These are phyloP conservation scores for Parascedosporium putredinis DNA, from an alignment of 2,329 filamentous ascomycete species.

Conservation along the genomic window DNA sequence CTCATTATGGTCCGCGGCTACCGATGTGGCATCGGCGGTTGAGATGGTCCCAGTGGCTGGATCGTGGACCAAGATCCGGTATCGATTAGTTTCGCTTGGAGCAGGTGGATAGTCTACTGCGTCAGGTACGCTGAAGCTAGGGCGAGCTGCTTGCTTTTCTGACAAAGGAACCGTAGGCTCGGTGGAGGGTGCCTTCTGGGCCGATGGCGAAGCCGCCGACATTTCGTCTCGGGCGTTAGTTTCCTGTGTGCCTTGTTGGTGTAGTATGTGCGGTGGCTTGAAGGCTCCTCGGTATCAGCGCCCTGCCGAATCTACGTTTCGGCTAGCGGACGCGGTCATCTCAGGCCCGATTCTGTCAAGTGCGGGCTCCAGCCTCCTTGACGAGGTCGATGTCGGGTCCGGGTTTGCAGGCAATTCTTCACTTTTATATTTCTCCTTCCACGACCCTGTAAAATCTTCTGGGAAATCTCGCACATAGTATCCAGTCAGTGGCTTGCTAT, in stretches of 20 bases:
- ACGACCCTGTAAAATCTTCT: constrained; percentile 1
- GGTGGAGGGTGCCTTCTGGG: background rate
- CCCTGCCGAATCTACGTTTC: too few species aligned
- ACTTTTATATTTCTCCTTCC: background rate
- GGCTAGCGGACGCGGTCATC: background rate
- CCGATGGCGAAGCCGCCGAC: too few species aligned
- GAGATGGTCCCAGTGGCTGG: constrained; percentile 44
- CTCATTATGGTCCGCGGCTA: constrained; percentile 34
- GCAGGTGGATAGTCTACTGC: background rate
- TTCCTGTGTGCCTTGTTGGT: too few species aligned
- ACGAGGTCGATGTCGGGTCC: background rate
- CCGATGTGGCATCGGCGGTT: constrained; percentile 49
- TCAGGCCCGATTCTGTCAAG: background rate
- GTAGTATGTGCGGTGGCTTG: too few species aligned
- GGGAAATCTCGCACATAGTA: constrained; percentile 4
- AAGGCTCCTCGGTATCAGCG: too few species aligned
- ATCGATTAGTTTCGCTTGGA: constrained; percentile 19
- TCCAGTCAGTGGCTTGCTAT: background rate
- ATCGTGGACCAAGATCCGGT: constrained; percentile 60
- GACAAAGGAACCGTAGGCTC: background rate
- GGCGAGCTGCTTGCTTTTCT: background rate
- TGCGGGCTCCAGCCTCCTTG: constrained; percentile 5
- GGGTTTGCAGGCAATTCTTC: background rate
- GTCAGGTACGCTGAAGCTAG: background rate
- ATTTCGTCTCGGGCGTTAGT: background rate